phyloP scores from a whole-genome alignment of 176 grass and related monocot genomes.

The Avena insularis region DNA sequence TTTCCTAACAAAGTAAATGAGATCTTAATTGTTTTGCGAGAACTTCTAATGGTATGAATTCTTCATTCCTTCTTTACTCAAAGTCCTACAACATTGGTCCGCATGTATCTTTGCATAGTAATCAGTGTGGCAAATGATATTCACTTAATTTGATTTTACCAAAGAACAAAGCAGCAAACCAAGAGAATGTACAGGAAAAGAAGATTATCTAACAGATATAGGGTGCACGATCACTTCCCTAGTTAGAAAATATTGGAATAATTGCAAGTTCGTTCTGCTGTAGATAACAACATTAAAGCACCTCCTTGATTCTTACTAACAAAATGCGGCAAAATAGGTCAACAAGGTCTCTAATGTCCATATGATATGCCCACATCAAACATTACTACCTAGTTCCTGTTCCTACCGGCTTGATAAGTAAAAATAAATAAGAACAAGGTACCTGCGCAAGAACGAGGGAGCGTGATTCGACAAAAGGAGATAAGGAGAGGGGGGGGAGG shows the following conservation, averaged over 20 bases:
- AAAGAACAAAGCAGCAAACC: background rate
- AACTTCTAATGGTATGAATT: background rate
- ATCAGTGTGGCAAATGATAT: background rate
- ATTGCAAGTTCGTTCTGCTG: background rate
- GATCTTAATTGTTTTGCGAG: slow-evolving; percentile 8
- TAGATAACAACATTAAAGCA: background rate
- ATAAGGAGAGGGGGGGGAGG: background rate
- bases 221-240: background rate
- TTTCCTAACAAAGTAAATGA: slow-evolving; percentile 66
- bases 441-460: background rate
- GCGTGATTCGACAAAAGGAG: background rate
- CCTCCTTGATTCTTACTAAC: slow-evolving; percentile 30
- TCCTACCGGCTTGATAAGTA: background rate
- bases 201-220: background rate
- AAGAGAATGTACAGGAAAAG: background rate
- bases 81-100: background rate
- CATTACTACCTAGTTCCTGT: background rate
- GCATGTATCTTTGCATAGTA: background rate
- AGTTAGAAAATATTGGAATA: background rate
- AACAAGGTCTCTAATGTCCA: background rate
- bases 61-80: slow-evolving; percentile 2
- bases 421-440: background rate
- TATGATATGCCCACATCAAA: slow-evolving; percentile 24
- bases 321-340: slow-evolving; percentile 47
- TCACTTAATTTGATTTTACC: slow-evolving; percentile 3